Evolutionary conservation across 139 green algal species (phyloP).

Genomic region (Yamagishiella unicocca): DNA sequence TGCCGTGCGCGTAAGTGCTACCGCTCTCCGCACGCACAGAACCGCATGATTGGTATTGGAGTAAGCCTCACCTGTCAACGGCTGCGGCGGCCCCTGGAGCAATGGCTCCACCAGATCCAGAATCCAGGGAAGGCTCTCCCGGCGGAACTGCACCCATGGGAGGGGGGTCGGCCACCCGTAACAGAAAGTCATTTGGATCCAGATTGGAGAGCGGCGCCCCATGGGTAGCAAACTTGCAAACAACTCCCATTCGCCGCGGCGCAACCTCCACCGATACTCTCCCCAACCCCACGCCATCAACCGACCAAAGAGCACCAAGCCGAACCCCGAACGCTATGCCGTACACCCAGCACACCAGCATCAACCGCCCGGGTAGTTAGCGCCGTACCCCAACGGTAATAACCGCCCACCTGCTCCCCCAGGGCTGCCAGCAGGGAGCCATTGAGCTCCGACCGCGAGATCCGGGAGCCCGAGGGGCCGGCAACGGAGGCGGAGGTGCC

Average conservation of each 20-base stretch:
- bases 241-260: no score
- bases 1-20: no score
- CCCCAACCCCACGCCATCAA: no score
- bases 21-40: not conserved
- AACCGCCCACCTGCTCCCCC: not conserved
- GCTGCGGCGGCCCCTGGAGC: slow-evolving; percentile 38
- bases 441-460: not conserved
- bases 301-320: no score
- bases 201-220: no score
- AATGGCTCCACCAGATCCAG: slow-evolving; percentile 64
- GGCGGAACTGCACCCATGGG: slow-evolving; percentile 39
- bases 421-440: slow-evolving; percentile 1
- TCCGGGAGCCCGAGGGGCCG: not conserved
- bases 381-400: not conserved
- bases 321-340: no score
- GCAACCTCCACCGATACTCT: no score
- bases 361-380: not conserved
- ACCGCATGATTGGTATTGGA: not conserved
- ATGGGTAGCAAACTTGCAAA: no score
- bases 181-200: no score
- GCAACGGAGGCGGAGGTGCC: not conserved
- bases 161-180: no score
- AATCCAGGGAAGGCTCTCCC: slow-evolving; percentile 62
- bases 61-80: slow-evolving; percentile 41
- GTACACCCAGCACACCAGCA: no score